Evolutionary conservation across 805 yeast genomes (phyloP).

Genomic region (Sugiyamaella lignohabitans): DNA sequence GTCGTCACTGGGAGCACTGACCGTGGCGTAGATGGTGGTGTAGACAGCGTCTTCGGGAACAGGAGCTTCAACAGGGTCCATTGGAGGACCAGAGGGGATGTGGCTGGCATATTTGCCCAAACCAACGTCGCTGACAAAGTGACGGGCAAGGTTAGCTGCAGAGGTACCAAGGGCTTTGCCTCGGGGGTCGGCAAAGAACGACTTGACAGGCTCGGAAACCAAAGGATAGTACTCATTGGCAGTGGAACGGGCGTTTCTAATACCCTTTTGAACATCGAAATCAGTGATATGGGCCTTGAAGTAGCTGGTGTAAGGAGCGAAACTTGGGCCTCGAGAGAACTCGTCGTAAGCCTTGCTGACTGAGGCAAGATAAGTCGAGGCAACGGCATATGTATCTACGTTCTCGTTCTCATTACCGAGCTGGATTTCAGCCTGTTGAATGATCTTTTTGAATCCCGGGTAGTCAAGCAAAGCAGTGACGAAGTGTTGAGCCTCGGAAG

Average conservation of each 20-base stretch:
- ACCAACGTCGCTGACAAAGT: conserved; percentile 20
- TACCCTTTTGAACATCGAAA: conserved; percentile 23
- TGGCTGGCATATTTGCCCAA: not conserved
- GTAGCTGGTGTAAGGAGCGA: conserved; percentile 18
- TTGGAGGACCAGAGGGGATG: not conserved
- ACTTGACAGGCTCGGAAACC: conserved; percentile 9
- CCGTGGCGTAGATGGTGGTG: too few relatives aligned
- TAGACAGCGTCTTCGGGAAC: too few relatives aligned
- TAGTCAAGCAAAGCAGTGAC: conserved; percentile 15
- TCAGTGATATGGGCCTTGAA: conserved; percentile 19
- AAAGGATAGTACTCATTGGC: conserved; percentile 8
- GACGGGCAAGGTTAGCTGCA: conserved; percentile 13
- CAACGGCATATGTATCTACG: conserved; percentile 4
- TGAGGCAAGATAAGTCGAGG: not conserved
- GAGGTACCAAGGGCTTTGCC: conserved; percentile 11
- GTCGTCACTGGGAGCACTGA: too few relatives aligned
- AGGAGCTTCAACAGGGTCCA: too few relatives aligned
- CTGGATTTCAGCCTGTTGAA: conserved; percentile 8
- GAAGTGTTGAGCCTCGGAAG: conserved; percentile 20
- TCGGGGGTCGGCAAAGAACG: conserved; percentile 15
- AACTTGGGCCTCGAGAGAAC: conserved; percentile 19
- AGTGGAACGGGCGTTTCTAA: conserved; percentile 15
- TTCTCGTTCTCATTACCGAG: not conserved
- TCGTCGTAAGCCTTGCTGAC: conserved; percentile 12
- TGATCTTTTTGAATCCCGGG: conserved; percentile 15